Conservation (phyloP, 164 flowering plant genomes). For the Magnolia changhungtana region DNA sequence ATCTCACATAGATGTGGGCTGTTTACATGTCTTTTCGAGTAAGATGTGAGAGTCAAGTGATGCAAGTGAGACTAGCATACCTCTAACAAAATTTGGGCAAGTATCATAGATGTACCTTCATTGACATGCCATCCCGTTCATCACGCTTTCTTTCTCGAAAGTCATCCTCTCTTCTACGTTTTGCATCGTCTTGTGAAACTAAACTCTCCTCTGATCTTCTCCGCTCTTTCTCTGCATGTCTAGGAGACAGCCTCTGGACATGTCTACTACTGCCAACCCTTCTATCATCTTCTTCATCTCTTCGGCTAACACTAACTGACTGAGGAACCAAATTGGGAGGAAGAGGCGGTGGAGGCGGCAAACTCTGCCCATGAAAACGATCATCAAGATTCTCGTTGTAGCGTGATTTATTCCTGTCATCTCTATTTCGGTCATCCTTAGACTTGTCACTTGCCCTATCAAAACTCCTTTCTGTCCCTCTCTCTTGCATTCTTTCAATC, state of each 20-base stretch:
- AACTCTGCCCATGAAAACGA: constrained; percentile 73
- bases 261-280: constrained; percentile 70
- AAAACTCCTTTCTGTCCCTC: constrained; percentile 51
- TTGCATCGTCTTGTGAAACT: constrained; percentile 68
- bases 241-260: constrained; percentile 80
- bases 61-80: background rate
- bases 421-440: constrained; percentile 72
- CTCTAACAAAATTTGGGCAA: background rate
- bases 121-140: constrained; percentile 59
- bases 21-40: too few relatives aligned
- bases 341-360: constrained; percentile 98
- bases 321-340: constrained; percentile 84
- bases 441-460: constrained; percentile 49
- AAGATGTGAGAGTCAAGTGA: background rate
- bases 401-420: constrained; percentile 60
- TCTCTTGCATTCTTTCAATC: constrained; percentile 65
- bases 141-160: constrained; percentile 88
- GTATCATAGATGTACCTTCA: constrained; percentile 54
- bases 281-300: constrained; percentile 87
- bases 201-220: constrained; percentile 84
- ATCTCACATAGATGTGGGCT: background rate
- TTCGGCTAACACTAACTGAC: constrained; percentile 59
- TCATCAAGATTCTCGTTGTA: constrained; percentile 69
- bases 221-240: constrained; percentile 90
- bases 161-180: constrained; percentile 90